phyloP scores from a whole-genome alignment of 108 stramenopile genomes.

The Cyclotella cryptica region DNA sequence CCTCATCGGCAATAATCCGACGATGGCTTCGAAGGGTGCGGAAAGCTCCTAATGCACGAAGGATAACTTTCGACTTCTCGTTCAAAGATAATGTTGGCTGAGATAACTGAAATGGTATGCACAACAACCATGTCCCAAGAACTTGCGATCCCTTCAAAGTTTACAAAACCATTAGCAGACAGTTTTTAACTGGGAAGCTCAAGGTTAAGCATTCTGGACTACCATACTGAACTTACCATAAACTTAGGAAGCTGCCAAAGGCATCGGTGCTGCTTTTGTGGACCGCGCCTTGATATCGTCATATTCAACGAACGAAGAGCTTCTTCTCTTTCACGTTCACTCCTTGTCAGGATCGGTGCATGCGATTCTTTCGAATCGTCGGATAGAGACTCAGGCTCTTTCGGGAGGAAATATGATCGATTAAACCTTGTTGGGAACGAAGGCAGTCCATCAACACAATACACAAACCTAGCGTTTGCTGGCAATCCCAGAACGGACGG shows the following conservation, averaged over 20 bases:
- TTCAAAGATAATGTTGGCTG: slow-evolving; percentile 59
- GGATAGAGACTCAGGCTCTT: slow-evolving; percentile 73
- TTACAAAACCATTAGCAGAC: slow-evolving; percentile 6
- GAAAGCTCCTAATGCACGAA: slow-evolving; percentile 85
- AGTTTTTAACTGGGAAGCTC: background rate
- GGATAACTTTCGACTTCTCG: slow-evolving; percentile 74
- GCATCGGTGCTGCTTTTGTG: slow-evolving; percentile 80
- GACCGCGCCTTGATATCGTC: slow-evolving; percentile 68
- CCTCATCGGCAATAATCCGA: slow-evolving; percentile 86
- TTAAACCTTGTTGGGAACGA: slow-evolving; percentile 80
- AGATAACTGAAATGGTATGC: slow-evolving; percentile 74
- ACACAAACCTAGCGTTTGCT: slow-evolving; percentile 58
- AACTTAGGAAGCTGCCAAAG: slow-evolving; percentile 88
- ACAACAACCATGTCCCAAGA: slow-evolving; percentile 81
- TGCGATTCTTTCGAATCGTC: slow-evolving; percentile 61
- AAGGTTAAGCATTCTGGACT: background rate
- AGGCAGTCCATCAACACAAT: slow-evolving; percentile 85
- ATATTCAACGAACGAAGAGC: slow-evolving; percentile 64
- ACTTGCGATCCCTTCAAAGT: slow-evolving; percentile 74
- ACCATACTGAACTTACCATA: slow-evolving; percentile 55
- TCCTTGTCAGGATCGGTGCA: slow-evolving; percentile 75
- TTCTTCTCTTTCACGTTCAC: slow-evolving; percentile 81
- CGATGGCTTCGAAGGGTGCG: slow-evolving; percentile 73
- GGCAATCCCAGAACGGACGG: slow-evolving; percentile 64
- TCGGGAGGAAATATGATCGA: slow-evolving; percentile 62